These are phyloP conservation scores for Mycena pura DNA, from an alignment of 768 basidiomycete species.

Conservation along the genomic window DNA sequence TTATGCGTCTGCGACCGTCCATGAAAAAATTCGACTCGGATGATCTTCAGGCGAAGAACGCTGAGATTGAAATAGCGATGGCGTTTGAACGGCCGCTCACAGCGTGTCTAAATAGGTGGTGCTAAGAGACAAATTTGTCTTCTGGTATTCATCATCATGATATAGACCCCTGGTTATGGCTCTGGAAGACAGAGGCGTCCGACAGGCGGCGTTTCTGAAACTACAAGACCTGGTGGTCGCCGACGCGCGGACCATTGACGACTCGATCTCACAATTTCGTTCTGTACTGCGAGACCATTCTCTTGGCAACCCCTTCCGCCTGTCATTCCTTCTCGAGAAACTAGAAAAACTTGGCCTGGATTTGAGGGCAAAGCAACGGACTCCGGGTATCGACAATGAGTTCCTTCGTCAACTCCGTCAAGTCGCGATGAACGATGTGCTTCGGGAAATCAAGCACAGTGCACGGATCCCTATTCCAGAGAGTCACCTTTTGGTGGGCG, in stretches of 20 bases:
- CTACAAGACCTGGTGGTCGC: slow-evolving; percentile 69
- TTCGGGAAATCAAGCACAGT: slow-evolving; percentile 77
- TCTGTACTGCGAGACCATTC: slow-evolving; percentile 55
- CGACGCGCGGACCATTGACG: slow-evolving; percentile 63
- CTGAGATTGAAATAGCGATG: slow-evolving; percentile 77
- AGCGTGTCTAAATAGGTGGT: slow-evolving; percentile 76
- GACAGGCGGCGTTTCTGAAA: slow-evolving; percentile 58
- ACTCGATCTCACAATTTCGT: slow-evolving; percentile 57
- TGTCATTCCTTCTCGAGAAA: slow-evolving; percentile 58
- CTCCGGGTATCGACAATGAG: slow-evolving; percentile 52
- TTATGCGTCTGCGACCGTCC: slow-evolving; percentile 72
- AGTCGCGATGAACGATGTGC: slow-evolving; percentile 65
- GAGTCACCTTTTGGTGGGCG: slow-evolving; percentile 75
- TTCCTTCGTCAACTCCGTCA: slow-evolving; percentile 67
- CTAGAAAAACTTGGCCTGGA: slow-evolving; percentile 58
- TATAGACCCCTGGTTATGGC: slow-evolving; percentile 80
- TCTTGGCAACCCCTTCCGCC: slow-evolving; percentile 52
- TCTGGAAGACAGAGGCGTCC: slow-evolving; percentile 77
- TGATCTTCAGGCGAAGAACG: slow-evolving; percentile 48
- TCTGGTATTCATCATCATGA: neutral
- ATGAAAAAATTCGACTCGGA: slow-evolving; percentile 77
- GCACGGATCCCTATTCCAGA: slow-evolving; percentile 77
- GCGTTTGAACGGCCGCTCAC: slow-evolving; percentile 64
- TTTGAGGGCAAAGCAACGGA: slow-evolving; percentile 43
- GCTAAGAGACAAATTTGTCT: neutral